Evolutionary conservation across 164 flowering plant species (phyloP).

Genomic region (Liquidambar formosana): DNA sequence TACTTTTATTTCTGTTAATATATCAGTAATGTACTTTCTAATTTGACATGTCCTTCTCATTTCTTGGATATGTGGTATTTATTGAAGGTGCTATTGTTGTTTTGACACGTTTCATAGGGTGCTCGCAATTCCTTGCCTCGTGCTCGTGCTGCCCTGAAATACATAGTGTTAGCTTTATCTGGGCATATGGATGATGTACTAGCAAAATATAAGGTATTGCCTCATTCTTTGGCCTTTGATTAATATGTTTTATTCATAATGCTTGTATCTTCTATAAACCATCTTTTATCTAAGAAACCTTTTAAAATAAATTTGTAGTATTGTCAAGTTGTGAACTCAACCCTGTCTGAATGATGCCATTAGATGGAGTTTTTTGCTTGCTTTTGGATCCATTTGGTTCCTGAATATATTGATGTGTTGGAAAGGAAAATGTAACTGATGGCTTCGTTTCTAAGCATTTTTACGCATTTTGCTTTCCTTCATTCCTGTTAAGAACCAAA

Average conservation of each 20-base stretch:
- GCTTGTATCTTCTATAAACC: too few relatives aligned
- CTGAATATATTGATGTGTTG: background rate
- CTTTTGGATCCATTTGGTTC: background rate
- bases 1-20: too few relatives aligned
- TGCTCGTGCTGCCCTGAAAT: constrained; percentile 84
- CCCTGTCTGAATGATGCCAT: background rate
- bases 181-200: constrained; percentile 88
- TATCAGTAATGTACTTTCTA: background rate
- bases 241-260: too few relatives aligned
- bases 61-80: background rate
- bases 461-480: background rate
- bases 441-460: too few relatives aligned
- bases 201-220: constrained; percentile 68
- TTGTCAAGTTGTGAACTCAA: background rate
- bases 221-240: background rate
- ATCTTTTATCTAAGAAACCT: too few relatives aligned
- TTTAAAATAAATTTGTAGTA: background rate
- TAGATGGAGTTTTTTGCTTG: background rate
- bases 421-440: background rate
- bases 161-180: constrained; percentile 72
- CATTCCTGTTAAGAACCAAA: background rate
- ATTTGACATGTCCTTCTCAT: background rate
- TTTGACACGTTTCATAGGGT: constrained; percentile 42
- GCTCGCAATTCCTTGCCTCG: constrained; percentile 45
- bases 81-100: constrained; percentile 1